Conservation (phyloP, 768 basidiomycete species). For the Russula olivacea region DNA sequence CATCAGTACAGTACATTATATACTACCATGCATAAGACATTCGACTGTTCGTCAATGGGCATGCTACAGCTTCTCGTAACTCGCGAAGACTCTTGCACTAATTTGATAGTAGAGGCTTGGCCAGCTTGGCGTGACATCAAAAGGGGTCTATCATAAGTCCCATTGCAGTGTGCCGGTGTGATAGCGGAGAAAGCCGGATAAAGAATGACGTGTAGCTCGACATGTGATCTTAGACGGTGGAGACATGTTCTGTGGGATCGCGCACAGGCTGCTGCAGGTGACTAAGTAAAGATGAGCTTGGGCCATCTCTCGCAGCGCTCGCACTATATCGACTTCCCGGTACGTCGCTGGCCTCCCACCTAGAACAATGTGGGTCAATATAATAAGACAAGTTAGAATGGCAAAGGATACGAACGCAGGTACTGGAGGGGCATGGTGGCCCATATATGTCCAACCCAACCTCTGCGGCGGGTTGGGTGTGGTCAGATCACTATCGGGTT, state of each 20-base stretch:
- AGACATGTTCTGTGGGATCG: background rate
- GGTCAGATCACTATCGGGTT: constrained; percentile 7
- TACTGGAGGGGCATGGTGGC: background rate
- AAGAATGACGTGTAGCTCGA: background rate
- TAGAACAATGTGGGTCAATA: background rate
- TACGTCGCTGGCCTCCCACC: constrained; percentile 2
- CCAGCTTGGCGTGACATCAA: background rate
- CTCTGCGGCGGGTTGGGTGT: constrained; percentile 2
- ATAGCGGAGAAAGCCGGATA: background rate
- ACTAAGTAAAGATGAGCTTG: constrained; percentile 7
- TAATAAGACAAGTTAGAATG: background rate
- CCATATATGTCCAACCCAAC: constrained; percentile 8
- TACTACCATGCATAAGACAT: background rate
- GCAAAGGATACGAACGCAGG: constrained; percentile 2
- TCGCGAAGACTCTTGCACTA: background rate
- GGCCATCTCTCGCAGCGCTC: background rate
- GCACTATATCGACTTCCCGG: background rate
- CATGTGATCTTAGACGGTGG: background rate
- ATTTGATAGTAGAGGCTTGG: background rate
- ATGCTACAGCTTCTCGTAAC: background rate
- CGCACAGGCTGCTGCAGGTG: background rate
- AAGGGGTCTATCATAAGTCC: background rate
- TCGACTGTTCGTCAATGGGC: no score
- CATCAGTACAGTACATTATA: background rate
- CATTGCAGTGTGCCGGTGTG: background rate